Percentiles rank a stretch among this genome's conserved stretches.
These are phyloP conservation scores for Nymphaea thermarum DNA, from an alignment of 164 flowering plant species.

Conservation along the genomic window DNA sequence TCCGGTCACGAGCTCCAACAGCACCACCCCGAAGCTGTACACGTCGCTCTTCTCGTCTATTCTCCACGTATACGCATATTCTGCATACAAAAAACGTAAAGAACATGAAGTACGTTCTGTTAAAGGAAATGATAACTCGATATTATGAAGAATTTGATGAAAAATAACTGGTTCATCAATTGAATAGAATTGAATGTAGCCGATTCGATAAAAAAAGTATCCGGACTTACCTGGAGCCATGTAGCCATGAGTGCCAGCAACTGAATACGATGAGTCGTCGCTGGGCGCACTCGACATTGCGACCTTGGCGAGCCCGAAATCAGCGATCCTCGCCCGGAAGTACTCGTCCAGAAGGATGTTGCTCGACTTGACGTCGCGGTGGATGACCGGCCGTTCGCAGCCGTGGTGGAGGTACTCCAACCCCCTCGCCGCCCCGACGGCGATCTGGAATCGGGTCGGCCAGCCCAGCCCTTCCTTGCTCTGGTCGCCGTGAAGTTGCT, in stretches of 20 bases:
- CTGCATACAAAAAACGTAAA: conserved; percentile 14
- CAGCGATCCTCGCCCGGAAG: conserved; percentile 52
- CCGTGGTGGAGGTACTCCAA: conserved; percentile 75
- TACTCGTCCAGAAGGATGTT: conserved; percentile 45
- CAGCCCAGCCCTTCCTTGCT: conserved; percentile 37
- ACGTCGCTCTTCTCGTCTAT: conserved; percentile 63
- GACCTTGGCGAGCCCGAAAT: conserved; percentile 56
- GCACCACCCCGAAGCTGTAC: conserved; percentile 71
- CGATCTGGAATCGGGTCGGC: conserved; percentile 47
- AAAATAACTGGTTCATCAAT: too few relatives aligned
- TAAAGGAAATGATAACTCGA: too few relatives aligned
- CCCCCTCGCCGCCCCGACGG: conserved; percentile 65
- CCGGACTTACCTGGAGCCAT: conserved; percentile 51
- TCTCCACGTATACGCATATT: conserved; percentile 52
- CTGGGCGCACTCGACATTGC: conserved; percentile 14
- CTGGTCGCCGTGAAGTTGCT: conserved; percentile 32
- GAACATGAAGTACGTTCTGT: too few relatives aligned
- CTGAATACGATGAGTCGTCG: conserved; percentile 22
- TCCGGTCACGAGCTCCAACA: conserved; percentile 67
- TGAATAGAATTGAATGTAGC: too few relatives aligned
- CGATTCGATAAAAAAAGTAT: too few relatives aligned
- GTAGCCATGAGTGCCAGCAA: conserved; percentile 64
- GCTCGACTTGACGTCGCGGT: conserved; percentile 60
- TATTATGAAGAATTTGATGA: too few relatives aligned
- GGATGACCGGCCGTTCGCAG: conserved; percentile 40